Percentiles rank a stretch among this genome's conserved stretches.
phyloP scores from a whole-genome alignment of 1,139 yeast species.

The Saccharomyces hybrid region DNA sequence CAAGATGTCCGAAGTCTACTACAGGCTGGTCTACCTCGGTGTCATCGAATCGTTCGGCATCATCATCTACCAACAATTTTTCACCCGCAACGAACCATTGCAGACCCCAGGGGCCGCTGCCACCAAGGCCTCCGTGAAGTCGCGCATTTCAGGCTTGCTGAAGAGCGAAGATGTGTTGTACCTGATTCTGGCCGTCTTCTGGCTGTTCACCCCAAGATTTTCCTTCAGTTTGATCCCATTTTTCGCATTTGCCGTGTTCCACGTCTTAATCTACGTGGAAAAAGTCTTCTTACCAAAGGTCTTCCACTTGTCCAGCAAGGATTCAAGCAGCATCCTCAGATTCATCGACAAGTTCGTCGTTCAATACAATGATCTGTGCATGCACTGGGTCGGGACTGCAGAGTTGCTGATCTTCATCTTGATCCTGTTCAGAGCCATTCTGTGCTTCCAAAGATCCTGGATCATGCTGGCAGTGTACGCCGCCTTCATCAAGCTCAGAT shows the following conservation, averaged over 20 bases:
- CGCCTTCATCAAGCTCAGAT: conserved; percentile 68
- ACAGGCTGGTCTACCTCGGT: conserved; percentile 55
- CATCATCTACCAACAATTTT: conserved; percentile 51
- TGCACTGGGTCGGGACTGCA: conserved; percentile 61
- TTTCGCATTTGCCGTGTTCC: conserved; percentile 63
- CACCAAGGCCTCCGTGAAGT: not conserved
- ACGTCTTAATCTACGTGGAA: conserved; percentile 58
- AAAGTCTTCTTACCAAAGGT: conserved; percentile 61
- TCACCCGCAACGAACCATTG: conserved; percentile 18
- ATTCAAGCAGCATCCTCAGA: conserved; percentile 32
- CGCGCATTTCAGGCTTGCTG: conserved; percentile 28
- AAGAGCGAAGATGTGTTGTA: conserved; percentile 66
- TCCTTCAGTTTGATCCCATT: conserved; percentile 58
- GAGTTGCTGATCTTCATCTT: conserved; percentile 54
- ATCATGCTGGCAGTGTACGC: conserved; percentile 51
- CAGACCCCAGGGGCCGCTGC: not conserved
- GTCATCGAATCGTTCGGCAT: conserved; percentile 71
- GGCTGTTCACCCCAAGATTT: conserved; percentile 50
- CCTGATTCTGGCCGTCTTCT: conserved; percentile 47
- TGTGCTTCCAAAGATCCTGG: conserved; percentile 62
- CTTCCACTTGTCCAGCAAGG: conserved; percentile 39
- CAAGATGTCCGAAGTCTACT: conserved; percentile 42
- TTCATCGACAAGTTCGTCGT: conserved; percentile 49
- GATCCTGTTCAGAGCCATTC: conserved; percentile 44
- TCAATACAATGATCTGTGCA: conserved; percentile 59